These are phyloP conservation scores for Trypanosomatidae sp. DNA, from an alignment of 208 protist genomes.

Conservation along the genomic window DNA sequence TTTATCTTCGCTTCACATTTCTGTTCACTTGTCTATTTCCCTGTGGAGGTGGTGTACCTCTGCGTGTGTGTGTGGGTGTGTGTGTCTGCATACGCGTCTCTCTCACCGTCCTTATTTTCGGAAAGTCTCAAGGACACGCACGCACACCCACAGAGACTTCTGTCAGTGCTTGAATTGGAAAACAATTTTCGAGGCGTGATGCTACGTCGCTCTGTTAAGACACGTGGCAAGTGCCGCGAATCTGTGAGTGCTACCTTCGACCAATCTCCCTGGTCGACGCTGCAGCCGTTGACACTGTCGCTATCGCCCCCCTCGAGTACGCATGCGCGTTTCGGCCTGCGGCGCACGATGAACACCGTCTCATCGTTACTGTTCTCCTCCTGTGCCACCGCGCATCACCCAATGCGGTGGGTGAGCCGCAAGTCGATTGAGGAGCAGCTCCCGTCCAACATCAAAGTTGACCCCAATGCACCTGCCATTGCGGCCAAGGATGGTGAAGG, in stretches of 20 bases:
- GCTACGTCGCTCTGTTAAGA: not conserved
- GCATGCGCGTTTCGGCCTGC: not conserved
- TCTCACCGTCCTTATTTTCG: not conserved
- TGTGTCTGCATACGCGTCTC: not conserved
- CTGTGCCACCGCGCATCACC: not conserved
- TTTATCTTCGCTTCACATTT: not conserved
- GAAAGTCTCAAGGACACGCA: not conserved
- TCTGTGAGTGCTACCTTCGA: not conserved
- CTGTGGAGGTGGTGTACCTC: not conserved
- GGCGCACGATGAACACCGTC: not conserved
- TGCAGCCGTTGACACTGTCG: not conserved
- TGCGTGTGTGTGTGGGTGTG: not conserved
- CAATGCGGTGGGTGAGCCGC: constrained; percentile 16
- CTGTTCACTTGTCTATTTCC: not conserved
- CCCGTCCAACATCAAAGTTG: constrained; percentile 38
- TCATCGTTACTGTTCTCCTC: not conserved
- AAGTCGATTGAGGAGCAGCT: constrained; percentile 38
- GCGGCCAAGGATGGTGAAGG: constrained; percentile 22
- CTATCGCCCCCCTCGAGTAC: not conserved
- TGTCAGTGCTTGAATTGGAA: not conserved
- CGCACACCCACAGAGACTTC: not conserved
- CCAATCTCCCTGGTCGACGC: not conserved
- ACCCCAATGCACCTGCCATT: constrained; percentile 26
- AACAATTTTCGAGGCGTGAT: not conserved
- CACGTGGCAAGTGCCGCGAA: not conserved